phyloP scores from a whole-genome alignment of 2,329 filamentous ascomycete genomes.

The Stachybotrys chlorohalonatus region DNA sequence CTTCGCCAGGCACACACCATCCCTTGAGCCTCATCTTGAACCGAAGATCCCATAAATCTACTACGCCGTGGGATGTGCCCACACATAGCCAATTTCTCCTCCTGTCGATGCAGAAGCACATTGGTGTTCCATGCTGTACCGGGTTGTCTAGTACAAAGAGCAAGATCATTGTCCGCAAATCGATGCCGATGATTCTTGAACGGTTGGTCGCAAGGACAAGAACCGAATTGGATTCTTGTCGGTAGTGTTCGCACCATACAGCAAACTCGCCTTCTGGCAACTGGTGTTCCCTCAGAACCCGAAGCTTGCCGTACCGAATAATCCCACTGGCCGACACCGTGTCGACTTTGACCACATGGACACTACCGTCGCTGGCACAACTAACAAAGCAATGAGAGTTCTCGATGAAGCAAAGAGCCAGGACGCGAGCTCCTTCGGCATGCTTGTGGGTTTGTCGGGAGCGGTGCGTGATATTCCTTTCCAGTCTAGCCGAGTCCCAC shows the following conservation, averaged over 20 bases:
- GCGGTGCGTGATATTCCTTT: conserved; percentile 82
- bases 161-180: conserved; percentile 77
- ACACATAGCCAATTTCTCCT: conserved; percentile 85
- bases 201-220: conserved; percentile 80
- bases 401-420: conserved; percentile 83
- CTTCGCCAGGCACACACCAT: conserved; percentile 78
- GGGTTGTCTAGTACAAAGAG: conserved; percentile 79
- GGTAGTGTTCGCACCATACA: conserved; percentile 89
- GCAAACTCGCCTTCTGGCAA: conserved; percentile 67
- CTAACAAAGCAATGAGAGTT: conserved; percentile 90
- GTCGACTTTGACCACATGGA: conserved; percentile 81
- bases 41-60: conserved; percentile 94
- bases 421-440: conserved; percentile 59
- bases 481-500: conserved; percentile 85
- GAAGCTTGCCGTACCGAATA: conserved; percentile 70
- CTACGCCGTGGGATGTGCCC: conserved; percentile 84
- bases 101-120: conserved; percentile 80
- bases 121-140: conserved; percentile 83
- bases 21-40: conserved; percentile 81
- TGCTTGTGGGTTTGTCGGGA: conserved; percentile 82
- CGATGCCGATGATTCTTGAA: conserved; percentile 74
- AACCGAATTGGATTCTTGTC: conserved; percentile 70
- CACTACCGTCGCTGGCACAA: conserved; percentile 79
- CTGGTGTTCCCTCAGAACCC: conserved; percentile 69
- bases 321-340: conserved; percentile 36